Conservation (phyloP, 2,329 filamentous ascomycete genomes). For the Byssoonygena ceratinophila region DNA sequence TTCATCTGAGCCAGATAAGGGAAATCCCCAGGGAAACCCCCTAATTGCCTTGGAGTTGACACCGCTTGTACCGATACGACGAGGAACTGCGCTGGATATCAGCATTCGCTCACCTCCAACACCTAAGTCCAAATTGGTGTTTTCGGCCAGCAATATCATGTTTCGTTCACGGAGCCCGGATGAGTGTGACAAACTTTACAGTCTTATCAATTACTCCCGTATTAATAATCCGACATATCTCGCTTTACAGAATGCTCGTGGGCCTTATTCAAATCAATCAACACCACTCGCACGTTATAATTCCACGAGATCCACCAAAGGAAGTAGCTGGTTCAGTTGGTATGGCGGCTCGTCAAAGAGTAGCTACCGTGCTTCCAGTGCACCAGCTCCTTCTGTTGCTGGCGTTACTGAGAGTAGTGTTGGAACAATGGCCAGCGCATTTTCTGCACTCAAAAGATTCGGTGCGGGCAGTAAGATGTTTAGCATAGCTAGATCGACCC, state of each 20-base stretch:
- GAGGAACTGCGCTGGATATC: conserved; percentile 85
- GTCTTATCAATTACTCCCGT: conserved; percentile 74
- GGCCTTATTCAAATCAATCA: conserved; percentile 46
- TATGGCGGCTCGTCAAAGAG: conserved; percentile 38
- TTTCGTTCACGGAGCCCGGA: conserved; percentile 68
- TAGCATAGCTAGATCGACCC: conserved; percentile 69
- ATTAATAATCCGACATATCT: conserved; percentile 90
- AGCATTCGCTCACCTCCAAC: conserved; percentile 83
- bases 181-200: conserved; percentile 75
- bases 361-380: conserved; percentile 49
- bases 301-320: conserved; percentile 33
- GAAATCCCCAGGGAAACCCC: conserved; percentile 31
- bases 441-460: conserved; percentile 65
- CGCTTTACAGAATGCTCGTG: conserved; percentile 61
- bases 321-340: conserved; percentile 40
- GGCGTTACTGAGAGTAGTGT: conserved; percentile 63
- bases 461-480: conserved; percentile 63
- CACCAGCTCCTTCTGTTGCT: conserved; percentile 45
- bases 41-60: conserved; percentile 72
- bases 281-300: conserved; percentile 42
- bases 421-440: conserved; percentile 66
- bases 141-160: conserved; percentile 66
- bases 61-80: conserved; percentile 76
- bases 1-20: conserved; percentile 12
- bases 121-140: conserved; percentile 55